Evolutionary conservation across 129 eudicot species (phyloP), one percentile per base, ranked within the genome.

Genomic region (Artemisia annua): DNA sequence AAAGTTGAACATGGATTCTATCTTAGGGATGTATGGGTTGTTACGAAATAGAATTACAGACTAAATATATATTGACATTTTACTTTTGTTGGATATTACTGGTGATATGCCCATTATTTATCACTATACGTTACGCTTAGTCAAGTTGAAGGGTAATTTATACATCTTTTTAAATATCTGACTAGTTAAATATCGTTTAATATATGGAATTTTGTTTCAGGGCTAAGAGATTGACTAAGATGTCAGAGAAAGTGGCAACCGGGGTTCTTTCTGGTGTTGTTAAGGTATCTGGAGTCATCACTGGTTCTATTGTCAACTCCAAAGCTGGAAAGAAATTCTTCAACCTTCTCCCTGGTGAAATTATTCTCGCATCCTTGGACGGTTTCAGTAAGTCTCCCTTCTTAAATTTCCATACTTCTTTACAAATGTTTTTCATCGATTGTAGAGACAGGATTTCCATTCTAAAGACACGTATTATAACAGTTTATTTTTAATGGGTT

Each of bases 201-300:
- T 17, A 14, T 61, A 43, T 71, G 59, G 59, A 73, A 43, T 48
- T 39, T 77, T 51, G 15, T n/a, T n/a, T n/a, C 66, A 89, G 97
- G 83, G 96, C 82, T 53, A 93, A 83, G 86, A 85, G 81, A 50
- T 53, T 87, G 85, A 89, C 98, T 7, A 86, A 89, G 83, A 89
- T 80, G 96, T 85, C 96, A 19, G 96, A 93, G 81, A 78, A 83
- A 7, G 90, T 87, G 32, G 97, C 97, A 0, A 87, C 86, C 0
- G 98, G 95, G n/a, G 17, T 93, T 58, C 90, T 93, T 62, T 85
- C 97, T 17, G 98, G 97, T 67, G 96, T 82, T 30, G 95, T 87
- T 53, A 93, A 84, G 78, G 96, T 93, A 39, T 89, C 98, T 4
- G 95, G 96, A 7, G 77, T 85, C 70, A 63, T 93, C 58, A 87